Evolutionary conservation across 208 protist species (phyloP), one percentile per base, ranked within the genome.

Genomic region (Leishmania arabica): DNA sequence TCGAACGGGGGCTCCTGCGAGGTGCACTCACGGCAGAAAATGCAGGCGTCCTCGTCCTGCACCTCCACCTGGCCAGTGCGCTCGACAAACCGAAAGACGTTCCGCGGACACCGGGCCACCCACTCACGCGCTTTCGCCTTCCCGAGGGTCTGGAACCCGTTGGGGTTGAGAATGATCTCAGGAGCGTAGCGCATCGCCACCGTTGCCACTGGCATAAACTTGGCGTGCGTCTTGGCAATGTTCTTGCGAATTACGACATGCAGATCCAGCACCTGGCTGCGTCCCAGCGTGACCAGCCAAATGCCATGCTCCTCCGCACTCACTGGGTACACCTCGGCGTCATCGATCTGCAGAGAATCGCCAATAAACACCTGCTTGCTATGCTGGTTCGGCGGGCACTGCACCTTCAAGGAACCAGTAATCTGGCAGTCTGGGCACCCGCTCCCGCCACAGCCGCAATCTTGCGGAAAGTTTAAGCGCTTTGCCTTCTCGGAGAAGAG

Each of bases 151-250:
- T 92, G 85, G 49, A 99, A 92, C 31, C 88, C 92, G 34, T 93
- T 89, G 24, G 88, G 80, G 88, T 99, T 99, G 65, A 99, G 83
- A 19, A 92, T 75, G 56, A 99, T 98, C n/a, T 98, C 92, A 15
- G 97, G 92, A 0, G 94, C 91, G 87, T 98, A 98, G 58, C 93
- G 95, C 95, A 99, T 99, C 45, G 97, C 93, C 42, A 98, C 95
- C 19, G 96, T 97, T 6, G 95, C 90, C 19, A 98, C 96, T 1
- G 98, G 96, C 91, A 96, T 98, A 93, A 99, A 99, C 91, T 99
- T 99, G 11, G 99, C 98, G 80, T 99, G 99, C 62, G 99, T 97
- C 88, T 99, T 99, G 53, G 97, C 99, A 58, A 99, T 98, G 80
- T 98, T 98, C 85, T 99, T 98, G 15, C 91, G 91, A n/a, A 98